Conservation (phyloP, 1,284 basidiomycete species). For the Cryptococcus amylolentus region DNA sequence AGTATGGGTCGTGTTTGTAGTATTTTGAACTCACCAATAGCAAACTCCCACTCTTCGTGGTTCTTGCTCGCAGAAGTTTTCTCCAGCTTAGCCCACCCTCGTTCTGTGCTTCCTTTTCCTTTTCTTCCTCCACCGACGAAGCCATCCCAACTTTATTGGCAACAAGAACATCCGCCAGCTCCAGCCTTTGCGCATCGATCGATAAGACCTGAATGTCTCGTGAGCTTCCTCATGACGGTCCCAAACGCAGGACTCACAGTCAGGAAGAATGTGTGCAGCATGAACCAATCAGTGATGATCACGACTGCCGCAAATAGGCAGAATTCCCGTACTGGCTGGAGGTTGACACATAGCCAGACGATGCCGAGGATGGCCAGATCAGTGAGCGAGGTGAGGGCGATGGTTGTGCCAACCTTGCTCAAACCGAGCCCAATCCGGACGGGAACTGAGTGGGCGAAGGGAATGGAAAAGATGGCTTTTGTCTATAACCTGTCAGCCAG, state of each 20-base stretch:
- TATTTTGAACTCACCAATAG: constrained; percentile 58
- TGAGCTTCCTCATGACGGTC: not conserved
- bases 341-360: constrained; percentile 67
- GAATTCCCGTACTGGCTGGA: constrained; percentile 84
- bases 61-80: constrained; percentile 64
- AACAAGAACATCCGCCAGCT: constrained; percentile 49
- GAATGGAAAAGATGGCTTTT: constrained; percentile 82
- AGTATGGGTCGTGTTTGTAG: not conserved
- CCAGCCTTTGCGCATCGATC: constrained; percentile 56
- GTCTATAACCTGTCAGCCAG: constrained; percentile 55
- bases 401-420: constrained; percentile 80
- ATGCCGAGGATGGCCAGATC: constrained; percentile 79
- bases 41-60: constrained; percentile 74
- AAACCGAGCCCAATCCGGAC: constrained; percentile 87
- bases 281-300: constrained; percentile 87
- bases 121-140: constrained; percentile 7
- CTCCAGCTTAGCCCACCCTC: constrained; percentile 17
- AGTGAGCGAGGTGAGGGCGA: constrained; percentile 83
- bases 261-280: constrained; percentile 57
- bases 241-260: constrained; percentile 41
- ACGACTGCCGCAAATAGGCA: constrained; percentile 92
- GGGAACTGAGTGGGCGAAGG: constrained; percentile 84
- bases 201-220: constrained; percentile 46
- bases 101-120: constrained; percentile 2
- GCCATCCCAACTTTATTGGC: constrained; percentile 9